These are phyloP conservation scores for Candida stauntonica DNA, from an alignment of 805 yeast species.

Conservation along the genomic window DNA sequence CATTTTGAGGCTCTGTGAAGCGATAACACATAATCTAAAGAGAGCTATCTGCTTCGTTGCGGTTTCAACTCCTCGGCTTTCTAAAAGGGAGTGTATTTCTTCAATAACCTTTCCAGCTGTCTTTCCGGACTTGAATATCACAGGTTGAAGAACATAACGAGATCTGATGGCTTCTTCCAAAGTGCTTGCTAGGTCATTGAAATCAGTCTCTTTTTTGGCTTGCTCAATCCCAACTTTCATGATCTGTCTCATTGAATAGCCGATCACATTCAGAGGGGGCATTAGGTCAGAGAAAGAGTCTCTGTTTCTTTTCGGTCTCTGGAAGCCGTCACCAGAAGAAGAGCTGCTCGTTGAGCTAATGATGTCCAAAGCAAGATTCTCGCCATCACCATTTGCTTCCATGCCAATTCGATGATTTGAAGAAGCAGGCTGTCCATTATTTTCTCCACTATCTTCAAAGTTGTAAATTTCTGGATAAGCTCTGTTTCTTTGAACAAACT, in stretches of 20 bases:
- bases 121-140: slow-evolving; percentile 24
- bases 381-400: too few species aligned
- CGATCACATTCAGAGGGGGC: slow-evolving; percentile 5
- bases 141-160: slow-evolving; percentile 9
- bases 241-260: slow-evolving; percentile 20
- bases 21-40: slow-evolving; percentile 31
- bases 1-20: slow-evolving; percentile 28
- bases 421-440: too few species aligned
- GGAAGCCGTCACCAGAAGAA: background rate
- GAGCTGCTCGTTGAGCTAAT: background rate
- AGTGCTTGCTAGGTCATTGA: background rate
- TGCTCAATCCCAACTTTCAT: slow-evolving; percentile 11
- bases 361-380: background rate
- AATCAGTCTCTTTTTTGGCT: too few species aligned
- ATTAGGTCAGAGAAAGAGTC: background rate
- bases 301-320: background rate
- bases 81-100: slow-evolving; percentile 19
- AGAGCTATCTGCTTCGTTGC: slow-evolving; percentile 28
- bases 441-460: background rate
- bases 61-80: background rate
- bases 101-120: slow-evolving; percentile 25
- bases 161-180: slow-evolving; percentile 7
- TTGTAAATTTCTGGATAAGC: slow-evolving; percentile 19
- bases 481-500: slow-evolving; percentile 10
- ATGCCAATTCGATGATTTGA: too few species aligned